These are phyloP conservation scores for Strigomonas culicis DNA, from an alignment of 208 protist species.

Conservation along the genomic window DNA sequence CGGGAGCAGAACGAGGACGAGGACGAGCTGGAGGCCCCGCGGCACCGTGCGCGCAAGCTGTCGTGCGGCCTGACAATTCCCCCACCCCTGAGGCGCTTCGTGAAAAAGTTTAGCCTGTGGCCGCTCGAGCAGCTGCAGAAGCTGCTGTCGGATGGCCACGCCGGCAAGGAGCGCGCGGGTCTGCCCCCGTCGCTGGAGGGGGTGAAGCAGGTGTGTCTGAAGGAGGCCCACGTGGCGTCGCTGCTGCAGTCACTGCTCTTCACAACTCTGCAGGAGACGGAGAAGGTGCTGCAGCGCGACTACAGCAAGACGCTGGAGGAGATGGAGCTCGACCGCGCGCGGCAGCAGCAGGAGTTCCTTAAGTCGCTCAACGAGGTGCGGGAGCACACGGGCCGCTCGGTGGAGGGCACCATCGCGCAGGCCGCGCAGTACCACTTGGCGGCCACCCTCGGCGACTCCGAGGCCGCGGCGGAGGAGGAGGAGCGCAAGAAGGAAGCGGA, in stretches of 20 bases:
- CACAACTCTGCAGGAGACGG: conserved; percentile 54
- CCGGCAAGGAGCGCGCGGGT: conserved; percentile 2
- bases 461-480: neutral
- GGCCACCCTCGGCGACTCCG: neutral
- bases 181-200: conserved; percentile 37
- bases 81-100: conserved; percentile 53
- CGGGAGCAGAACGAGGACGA: neutral
- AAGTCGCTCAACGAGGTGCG: conserved; percentile 52
- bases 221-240: conserved; percentile 53
- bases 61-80: conserved; percentile 53
- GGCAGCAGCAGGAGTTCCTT: conserved; percentile 60
- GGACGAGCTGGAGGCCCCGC: conserved; percentile 10
- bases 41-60: conserved; percentile 15
- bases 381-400: conserved; percentile 37
- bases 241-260: conserved; percentile 76
- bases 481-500: conserved; percentile 1
- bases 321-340: conserved; percentile 56
- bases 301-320: conserved; percentile 83
- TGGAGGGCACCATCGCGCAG: conserved; percentile 73
- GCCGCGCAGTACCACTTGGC: conserved; percentile 66
- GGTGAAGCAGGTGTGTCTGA: conserved; percentile 53
- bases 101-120: conserved; percentile 76
- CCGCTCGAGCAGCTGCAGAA: conserved; percentile 45
- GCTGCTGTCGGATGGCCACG: conserved; percentile 12
- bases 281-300: conserved; percentile 64